phyloP scores from a whole-genome alignment of 129 eudicot genomes.

The Apium graveolens region DNA sequence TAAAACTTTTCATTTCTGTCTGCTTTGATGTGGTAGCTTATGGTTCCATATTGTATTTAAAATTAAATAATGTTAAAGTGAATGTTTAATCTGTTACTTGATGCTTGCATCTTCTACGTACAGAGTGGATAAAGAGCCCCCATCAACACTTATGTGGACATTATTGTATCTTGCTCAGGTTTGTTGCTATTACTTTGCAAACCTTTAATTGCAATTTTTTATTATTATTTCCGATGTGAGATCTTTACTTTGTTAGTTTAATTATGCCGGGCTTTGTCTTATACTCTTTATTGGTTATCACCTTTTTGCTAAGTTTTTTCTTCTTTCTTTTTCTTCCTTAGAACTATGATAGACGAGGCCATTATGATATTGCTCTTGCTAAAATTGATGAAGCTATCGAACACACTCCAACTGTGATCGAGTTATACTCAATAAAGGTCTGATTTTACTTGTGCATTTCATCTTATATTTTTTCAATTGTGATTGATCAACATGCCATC shows the following conservation, averaged over 20 bases:
- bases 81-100: conserved; percentile 10
- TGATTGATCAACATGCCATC: not conserved
- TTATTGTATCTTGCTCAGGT: conserved; percentile 92
- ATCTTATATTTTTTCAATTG: not conserved
- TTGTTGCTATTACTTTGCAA: conserved; percentile 5
- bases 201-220: not conserved
- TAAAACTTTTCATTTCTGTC: not conserved
- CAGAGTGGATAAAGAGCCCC: conserved; percentile 90
- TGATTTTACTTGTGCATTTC: conserved; percentile 6
- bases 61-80: not conserved
- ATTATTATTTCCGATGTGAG: not conserved
- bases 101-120: conserved; percentile 14
- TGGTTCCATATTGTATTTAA: not conserved
- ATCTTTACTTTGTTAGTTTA: not conserved
- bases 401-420: conserved; percentile 96
- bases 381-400: conserved; percentile 85
- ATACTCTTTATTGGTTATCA: not conserved
- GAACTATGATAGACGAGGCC: conserved; percentile 83
- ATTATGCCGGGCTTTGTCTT: not conserved
- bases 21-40: not conserved
- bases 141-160: conserved; percentile 92
- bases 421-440: conserved; percentile 78
- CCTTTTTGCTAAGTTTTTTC: not conserved
- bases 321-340: conserved; percentile 29
- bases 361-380: conserved; percentile 57